These are phyloP conservation scores for Papiliotrema terrestris DNA, from an alignment of 1,284 basidiomycete genomes.

Conservation along the genomic window DNA sequence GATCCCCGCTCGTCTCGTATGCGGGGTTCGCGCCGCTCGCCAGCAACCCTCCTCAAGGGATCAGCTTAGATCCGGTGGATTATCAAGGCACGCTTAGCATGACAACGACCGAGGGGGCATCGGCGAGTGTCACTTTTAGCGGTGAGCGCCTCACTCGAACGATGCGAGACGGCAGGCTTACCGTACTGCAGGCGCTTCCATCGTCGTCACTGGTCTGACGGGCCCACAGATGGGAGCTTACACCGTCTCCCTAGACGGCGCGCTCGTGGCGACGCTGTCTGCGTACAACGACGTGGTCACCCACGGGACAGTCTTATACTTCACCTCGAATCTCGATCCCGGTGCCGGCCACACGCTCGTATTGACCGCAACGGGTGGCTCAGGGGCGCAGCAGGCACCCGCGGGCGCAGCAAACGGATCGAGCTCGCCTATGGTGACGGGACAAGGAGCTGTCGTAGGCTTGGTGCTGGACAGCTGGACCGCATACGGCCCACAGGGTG, in stretches of 20 bases:
- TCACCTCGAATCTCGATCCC: slow-evolving; percentile 25
- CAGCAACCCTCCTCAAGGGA: slow-evolving; percentile 3
- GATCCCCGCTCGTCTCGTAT: slow-evolving; percentile 17
- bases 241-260: slow-evolving; percentile 9
- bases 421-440: too few relatives aligned
- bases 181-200: slow-evolving; percentile 23
- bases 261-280: slow-evolving; percentile 1
- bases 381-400: background rate
- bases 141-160: slow-evolving; percentile 13
- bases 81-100: slow-evolving; percentile 24
- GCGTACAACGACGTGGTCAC: slow-evolving; percentile 14
- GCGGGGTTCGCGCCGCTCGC: slow-evolving; percentile 18
- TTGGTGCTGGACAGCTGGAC: slow-evolving; percentile 25
- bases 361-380: slow-evolving; percentile 14
- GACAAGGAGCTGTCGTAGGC: slow-evolving; percentile 4
- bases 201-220: slow-evolving; percentile 21
- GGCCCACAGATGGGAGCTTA: slow-evolving; percentile 9
- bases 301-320: slow-evolving; percentile 25
- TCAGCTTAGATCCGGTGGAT: slow-evolving; percentile 6
- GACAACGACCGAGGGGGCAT: slow-evolving; percentile 24
- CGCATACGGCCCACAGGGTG: slow-evolving; percentile 22
- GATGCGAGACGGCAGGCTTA: background rate
- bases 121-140: slow-evolving; percentile 25
- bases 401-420: too few relatives aligned
- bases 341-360: slow-evolving; percentile 15